phyloP scores from a whole-genome alignment of 2,329 filamentous ascomycete species.

The Claviceps capensis region DNA sequence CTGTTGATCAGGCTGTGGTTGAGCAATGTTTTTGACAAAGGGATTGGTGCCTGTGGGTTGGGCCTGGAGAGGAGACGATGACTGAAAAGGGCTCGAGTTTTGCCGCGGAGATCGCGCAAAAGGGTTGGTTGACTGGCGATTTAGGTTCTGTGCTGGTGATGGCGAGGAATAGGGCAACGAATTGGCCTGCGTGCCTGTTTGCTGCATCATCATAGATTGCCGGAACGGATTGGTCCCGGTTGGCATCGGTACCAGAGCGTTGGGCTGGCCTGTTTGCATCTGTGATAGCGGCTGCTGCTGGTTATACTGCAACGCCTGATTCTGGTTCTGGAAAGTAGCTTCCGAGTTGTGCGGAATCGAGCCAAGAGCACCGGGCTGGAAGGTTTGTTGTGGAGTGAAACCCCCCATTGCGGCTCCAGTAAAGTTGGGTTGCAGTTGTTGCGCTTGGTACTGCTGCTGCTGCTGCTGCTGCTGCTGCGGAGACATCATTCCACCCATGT shows the following conservation, averaged over 20 bases:
- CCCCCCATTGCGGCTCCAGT: constrained; percentile 74
- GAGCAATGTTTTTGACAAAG: constrained; percentile 34
- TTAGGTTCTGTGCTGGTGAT: constrained; percentile 26
- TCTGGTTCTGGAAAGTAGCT: constrained; percentile 33
- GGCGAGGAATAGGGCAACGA: constrained; percentile 24
- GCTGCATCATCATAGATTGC: constrained; percentile 66
- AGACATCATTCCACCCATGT: constrained; percentile 10
- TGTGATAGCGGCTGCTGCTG: constrained; percentile 12
- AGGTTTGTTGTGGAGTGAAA: constrained; percentile 53
- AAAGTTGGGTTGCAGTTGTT: constrained; percentile 32
- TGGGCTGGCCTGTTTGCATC: constrained; percentile 24
- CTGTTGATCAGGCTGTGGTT: constrained; percentile 24
- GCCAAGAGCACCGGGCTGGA: constrained; percentile 38
- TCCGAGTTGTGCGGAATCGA: constrained; percentile 45
- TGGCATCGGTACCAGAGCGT: constrained; percentile 29
- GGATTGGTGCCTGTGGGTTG: constrained; percentile 45
- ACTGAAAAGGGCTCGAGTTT: constrained; percentile 16
- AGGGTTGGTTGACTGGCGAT: constrained; percentile 67
- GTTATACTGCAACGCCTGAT: constrained; percentile 8
- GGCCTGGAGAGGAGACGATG: constrained; percentile 28
- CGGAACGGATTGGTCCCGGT: constrained; percentile 76
- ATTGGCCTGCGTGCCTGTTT: constrained; percentile 29
- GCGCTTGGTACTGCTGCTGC: constrained; percentile 10
- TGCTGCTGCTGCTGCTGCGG: constrained; percentile 12
- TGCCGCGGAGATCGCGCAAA: constrained; percentile 59